Evolutionary conservation across 2,329 filamentous ascomycete species (phyloP).

Genomic region (Esteya vermicola): DNA sequence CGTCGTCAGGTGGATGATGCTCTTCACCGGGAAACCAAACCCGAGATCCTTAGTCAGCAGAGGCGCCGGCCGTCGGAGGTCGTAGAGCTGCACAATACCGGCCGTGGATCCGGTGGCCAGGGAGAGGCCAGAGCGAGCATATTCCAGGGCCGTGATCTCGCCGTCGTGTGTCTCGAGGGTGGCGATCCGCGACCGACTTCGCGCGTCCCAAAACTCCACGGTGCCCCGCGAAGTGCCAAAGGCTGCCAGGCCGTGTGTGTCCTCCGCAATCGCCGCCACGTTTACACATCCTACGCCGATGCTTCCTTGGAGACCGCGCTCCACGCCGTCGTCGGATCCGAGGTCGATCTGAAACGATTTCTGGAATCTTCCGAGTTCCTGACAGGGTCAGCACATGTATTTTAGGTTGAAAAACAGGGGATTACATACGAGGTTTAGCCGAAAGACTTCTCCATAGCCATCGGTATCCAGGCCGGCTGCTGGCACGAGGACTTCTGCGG

Average conservation of each 20-base stretch:
- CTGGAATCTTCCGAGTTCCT: slow-evolving; percentile 82
- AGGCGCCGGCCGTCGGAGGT: slow-evolving; percentile 75
- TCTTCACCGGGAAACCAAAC: slow-evolving; percentile 85
- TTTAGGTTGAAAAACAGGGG: background rate
- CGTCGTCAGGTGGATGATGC: slow-evolving; percentile 58
- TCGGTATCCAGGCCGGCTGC: slow-evolving; percentile 77
- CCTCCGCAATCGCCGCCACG: slow-evolving; percentile 71
- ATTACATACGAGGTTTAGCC: slow-evolving; percentile 53
- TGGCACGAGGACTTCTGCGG: slow-evolving; percentile 75
- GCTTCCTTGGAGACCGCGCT: slow-evolving; percentile 70
- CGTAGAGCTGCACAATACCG: slow-evolving; percentile 81
- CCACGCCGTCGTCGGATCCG: slow-evolving; percentile 63
- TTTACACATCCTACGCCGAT: slow-evolving; percentile 80
- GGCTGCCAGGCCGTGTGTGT: slow-evolving; percentile 76
- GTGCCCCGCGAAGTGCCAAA: slow-evolving; percentile 94
- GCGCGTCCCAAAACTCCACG: slow-evolving; percentile 90
- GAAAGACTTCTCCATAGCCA: slow-evolving; percentile 81
- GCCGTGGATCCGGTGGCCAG: slow-evolving; percentile 77
- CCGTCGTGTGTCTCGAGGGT: slow-evolving; percentile 54
- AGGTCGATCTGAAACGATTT: slow-evolving; percentile 85
- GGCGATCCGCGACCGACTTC: slow-evolving; percentile 69
- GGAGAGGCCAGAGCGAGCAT: slow-evolving; percentile 69
- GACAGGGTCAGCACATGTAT: background rate
- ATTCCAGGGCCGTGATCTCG: slow-evolving; percentile 78
- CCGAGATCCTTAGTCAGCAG: slow-evolving; percentile 89